Evolutionary conservation across 257 asterid species (phyloP).

Genomic region (Lavandula angustifolia): DNA sequence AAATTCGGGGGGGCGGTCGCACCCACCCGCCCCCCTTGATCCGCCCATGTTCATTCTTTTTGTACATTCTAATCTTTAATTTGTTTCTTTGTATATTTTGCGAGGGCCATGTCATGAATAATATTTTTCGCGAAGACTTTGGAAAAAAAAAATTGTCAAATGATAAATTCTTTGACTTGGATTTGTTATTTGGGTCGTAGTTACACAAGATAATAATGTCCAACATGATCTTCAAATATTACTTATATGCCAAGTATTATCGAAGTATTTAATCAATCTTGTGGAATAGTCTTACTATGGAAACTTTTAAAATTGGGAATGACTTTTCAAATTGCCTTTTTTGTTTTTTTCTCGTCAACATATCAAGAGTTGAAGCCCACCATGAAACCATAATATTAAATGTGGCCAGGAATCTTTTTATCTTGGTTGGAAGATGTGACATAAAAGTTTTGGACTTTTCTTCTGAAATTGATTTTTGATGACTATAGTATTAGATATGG

Average conservation of each 20-base stretch:
- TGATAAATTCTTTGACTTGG: background rate
- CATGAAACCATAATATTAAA: background rate
- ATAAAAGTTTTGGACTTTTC: background rate
- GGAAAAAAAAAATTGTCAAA: too few relatives aligned
- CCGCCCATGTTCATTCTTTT: too few relatives aligned
- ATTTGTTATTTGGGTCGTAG: slow-evolving; percentile 34
- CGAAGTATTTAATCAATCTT: background rate
- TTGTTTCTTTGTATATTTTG: too few relatives aligned
- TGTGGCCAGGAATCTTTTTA: background rate
- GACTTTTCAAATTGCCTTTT: slow-evolving; percentile 23
- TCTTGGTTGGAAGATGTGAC: background rate
- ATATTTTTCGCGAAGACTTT: too few relatives aligned
- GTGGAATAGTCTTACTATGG: slow-evolving; percentile 20
- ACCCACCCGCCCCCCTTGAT: too few relatives aligned
- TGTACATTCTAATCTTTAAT: too few relatives aligned
- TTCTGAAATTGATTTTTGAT: background rate
- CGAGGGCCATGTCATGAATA: too few relatives aligned
- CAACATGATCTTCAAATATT: slow-evolving; percentile 16
- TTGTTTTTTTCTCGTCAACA: slow-evolving; percentile 5
- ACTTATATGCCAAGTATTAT: background rate
- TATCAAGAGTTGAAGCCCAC: slow-evolving; percentile 5
- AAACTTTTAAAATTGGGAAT: too few relatives aligned
- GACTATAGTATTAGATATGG: background rate
- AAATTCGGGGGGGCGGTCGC: too few relatives aligned
- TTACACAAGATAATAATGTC: slow-evolving; percentile 30